A percentile compares a stretch with the other conserved stretches of the same genome.
These are phyloP conservation scores for Hypoxylon sp. DNA, from an alignment of 2,329 filamentous ascomycete species.

Conservation along the genomic window DNA sequence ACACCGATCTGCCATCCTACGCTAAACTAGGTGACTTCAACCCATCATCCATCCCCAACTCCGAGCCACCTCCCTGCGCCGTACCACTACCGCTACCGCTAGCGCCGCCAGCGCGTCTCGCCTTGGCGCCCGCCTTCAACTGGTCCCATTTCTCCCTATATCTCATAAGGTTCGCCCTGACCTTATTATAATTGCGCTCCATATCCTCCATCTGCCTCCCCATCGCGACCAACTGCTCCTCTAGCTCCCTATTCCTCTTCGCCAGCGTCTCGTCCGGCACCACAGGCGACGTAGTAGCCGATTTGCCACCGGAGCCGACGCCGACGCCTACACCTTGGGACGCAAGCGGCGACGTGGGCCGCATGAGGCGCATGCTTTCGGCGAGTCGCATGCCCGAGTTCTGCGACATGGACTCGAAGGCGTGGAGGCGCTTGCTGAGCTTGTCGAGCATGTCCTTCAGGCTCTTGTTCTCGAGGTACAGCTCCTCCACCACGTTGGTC, in stretches of 20 bases:
- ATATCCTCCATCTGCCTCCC: constrained; percentile 75
- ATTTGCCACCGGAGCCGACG: constrained; percentile 9
- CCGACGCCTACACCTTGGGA: constrained; percentile 19
- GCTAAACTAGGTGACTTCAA: constrained; percentile 24
- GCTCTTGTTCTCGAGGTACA: constrained; percentile 88
- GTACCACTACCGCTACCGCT: constrained; percentile 12
- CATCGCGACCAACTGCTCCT: constrained; percentile 73
- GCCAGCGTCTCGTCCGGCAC: constrained; percentile 61
- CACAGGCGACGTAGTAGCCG: not conserved
- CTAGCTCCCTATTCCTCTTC: constrained; percentile 73
- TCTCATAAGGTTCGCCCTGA: constrained; percentile 69
- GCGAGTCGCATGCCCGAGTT: constrained; percentile 88
- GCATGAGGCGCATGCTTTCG: constrained; percentile 80
- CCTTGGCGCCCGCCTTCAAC: constrained; percentile 73
- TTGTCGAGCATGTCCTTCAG: constrained; percentile 89
- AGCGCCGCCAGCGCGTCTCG: constrained; percentile 56
- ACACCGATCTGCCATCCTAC: constrained; percentile 6
- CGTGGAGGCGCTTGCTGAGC: constrained; percentile 87
- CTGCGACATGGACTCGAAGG: constrained; percentile 94
- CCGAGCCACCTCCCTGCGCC: constrained; percentile 15
- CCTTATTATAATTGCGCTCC: constrained; percentile 73
- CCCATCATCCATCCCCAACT: constrained; percentile 27
- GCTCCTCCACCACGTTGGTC: constrained; percentile 85
- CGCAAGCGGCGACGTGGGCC: constrained; percentile 68
- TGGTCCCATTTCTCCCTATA: constrained; percentile 75